These are phyloP conservation scores for Insectozyma bohioensis DNA, from an alignment of 1,139 yeast species.

Conservation along the genomic window DNA sequence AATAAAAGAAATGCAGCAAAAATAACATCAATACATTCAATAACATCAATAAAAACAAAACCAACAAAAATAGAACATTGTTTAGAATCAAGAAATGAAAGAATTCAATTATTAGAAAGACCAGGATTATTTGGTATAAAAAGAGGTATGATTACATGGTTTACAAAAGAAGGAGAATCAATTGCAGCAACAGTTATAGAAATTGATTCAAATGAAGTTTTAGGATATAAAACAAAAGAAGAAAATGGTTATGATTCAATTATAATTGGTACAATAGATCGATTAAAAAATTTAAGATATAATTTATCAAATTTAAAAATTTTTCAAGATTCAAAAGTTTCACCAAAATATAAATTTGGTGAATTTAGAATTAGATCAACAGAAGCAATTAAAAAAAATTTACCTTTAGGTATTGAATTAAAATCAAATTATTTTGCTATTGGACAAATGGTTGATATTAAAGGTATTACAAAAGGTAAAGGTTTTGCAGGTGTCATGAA, in stretches of 20 bases:
- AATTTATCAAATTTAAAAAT: conserved; percentile 66
- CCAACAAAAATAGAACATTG: conserved; percentile 53
- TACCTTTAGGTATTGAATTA: conserved; percentile 77
- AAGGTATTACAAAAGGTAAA: conserved; percentile 85
- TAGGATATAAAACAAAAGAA: conserved; percentile 64
- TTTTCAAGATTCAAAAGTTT: conserved; percentile 74
- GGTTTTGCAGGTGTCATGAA: conserved; percentile 99
- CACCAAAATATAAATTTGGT: conserved; percentile 73
- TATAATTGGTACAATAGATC: conserved; percentile 82
- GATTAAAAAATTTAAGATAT: conserved; percentile 61
- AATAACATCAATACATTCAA: conserved; percentile 53
- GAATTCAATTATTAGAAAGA: conserved; percentile 70
- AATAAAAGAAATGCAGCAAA: conserved; percentile 50
- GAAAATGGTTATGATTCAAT: conserved; percentile 83
- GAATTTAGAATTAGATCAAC: conserved; percentile 79
- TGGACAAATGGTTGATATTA: conserved; percentile 83
- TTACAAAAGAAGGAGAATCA: conserved; percentile 63
- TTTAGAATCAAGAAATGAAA: conserved; percentile 54
- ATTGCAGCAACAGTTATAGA: conserved; percentile 84
- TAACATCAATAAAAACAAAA: conserved; percentile 45
- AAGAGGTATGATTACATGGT: conserved; percentile 89
- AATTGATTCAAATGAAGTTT: conserved; percentile 84
- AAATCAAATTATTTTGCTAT: conserved; percentile 79
- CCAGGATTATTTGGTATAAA: conserved; percentile 85
- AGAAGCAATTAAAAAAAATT: conserved; percentile 44